Conservation (phyloP, 2,329 filamentous ascomycete species). For the Hymenoscyphus scutula region DNA sequence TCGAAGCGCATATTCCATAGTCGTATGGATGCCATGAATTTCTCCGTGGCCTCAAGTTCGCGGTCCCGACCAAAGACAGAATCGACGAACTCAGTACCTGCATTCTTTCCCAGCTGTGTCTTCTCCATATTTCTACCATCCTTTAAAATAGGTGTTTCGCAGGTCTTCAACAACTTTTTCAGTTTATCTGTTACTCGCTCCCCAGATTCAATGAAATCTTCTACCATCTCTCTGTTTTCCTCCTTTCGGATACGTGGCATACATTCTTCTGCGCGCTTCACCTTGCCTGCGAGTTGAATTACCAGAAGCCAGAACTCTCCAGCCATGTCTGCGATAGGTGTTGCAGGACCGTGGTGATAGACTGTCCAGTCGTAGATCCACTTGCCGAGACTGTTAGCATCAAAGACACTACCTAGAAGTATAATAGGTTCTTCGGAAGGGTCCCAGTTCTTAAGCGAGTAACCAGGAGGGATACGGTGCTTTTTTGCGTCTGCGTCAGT, state of each 20-base stretch:
- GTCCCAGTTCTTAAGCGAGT: constrained; percentile 98
- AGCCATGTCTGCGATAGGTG: constrained; percentile 84
- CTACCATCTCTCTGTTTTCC: constrained; percentile 76
- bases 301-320: constrained; percentile 94
- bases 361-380: constrained; percentile 99
- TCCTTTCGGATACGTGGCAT: constrained; percentile 67
- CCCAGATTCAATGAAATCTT: constrained; percentile 87
- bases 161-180: constrained; percentile 81
- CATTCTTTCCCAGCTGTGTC: constrained; percentile 81
- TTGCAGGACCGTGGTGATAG: constrained; percentile 77
- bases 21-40: constrained; percentile 84
- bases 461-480: constrained; percentile 81
- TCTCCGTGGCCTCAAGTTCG: constrained; percentile 85
- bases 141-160: constrained; percentile 94
- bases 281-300: constrained; percentile 89
- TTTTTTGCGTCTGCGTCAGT: constrained; percentile 58
- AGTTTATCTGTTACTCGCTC: constrained; percentile 84
- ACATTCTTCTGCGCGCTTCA: constrained; percentile 84
- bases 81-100: constrained; percentile 92
- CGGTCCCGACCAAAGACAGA: constrained; percentile 91
- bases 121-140: constrained; percentile 68
- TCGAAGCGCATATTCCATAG: constrained; percentile 92
- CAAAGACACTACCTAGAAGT: constrained; percentile 91
- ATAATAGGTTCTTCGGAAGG: constrained; percentile 91
- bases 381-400: constrained; percentile 94